Percentiles rank a stretch among this genome's conserved stretches.
Evolutionary conservation across 2,329 filamentous ascomycete genomes (phyloP).

Genomic region (Paraphaeosphaeria minitans): DNA sequence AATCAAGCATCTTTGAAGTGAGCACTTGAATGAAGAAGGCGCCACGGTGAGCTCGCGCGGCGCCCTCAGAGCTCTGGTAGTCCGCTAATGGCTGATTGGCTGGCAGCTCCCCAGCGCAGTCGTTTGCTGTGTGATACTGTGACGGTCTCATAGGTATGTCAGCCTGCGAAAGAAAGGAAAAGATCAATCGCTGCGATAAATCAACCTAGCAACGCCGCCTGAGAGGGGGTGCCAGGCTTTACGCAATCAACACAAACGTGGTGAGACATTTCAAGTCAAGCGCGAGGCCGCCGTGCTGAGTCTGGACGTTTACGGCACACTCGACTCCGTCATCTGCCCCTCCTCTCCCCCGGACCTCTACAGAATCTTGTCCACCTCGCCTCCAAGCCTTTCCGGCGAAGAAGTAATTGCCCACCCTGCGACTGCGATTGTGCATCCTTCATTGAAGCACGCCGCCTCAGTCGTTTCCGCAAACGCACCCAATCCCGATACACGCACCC

Average conservation of each 20-base stretch:
- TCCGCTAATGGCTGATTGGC: constrained; percentile 5
- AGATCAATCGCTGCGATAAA: neutral
- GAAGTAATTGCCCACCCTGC: neutral
- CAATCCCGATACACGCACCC: constrained; percentile 4
- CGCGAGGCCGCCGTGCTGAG: constrained; percentile 13
- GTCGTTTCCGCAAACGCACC: constrained; percentile 34
- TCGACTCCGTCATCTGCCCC: constrained; percentile 21
- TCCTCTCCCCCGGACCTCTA: neutral
- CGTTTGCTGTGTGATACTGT: neutral
- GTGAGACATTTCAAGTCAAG: constrained; percentile 1
- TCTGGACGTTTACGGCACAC: constrained; percentile 10
- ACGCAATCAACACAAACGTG: neutral
- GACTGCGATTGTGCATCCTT: neutral
- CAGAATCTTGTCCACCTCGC: neutral
- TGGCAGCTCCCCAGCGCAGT: neutral
- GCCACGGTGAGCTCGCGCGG: neutral
- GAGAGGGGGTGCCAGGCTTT: neutral
- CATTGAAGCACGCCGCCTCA: neutral
- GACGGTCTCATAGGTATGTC: neutral
- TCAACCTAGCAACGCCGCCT: neutral
- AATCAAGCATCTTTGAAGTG: neutral
- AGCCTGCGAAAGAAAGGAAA: neutral
- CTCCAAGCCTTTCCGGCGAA: neutral
- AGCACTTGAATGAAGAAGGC: neutral
- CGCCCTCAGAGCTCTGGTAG: neutral